A percentile compares a stretch with the other conserved stretches of the same genome.
Evolutionary conservation across 768 basidiomycete species (phyloP).

Genomic region (Epithele typhae): DNA sequence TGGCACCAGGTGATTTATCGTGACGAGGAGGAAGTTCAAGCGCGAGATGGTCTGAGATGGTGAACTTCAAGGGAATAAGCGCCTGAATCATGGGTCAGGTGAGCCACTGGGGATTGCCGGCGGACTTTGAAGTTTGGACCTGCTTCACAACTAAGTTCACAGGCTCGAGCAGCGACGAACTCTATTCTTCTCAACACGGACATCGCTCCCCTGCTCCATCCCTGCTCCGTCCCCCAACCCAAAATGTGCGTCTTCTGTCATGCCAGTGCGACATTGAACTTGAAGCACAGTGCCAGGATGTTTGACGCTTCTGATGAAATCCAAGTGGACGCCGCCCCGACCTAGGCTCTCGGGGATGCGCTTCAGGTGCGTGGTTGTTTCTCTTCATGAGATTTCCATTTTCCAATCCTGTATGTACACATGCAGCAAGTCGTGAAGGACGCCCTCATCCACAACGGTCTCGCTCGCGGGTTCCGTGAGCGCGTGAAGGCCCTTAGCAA

Average conservation of each 20-base stretch:
- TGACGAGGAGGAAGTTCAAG: no score
- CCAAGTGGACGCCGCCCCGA: conserved; percentile 69
- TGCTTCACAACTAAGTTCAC: no score
- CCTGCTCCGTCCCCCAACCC: conserved; percentile 16
- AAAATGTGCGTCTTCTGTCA: conserved; percentile 18
- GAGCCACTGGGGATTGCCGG: conserved; percentile 44
- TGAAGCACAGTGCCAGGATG: conserved; percentile 48
- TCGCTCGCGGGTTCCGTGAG: conserved; percentile 96
- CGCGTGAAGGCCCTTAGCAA: conserved; percentile 98
- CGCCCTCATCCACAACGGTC: conserved; percentile 95
- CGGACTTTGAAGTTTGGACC: conserved; percentile 44
- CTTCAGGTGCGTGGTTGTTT: conserved; percentile 57
- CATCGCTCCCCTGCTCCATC: conserved; percentile 44
- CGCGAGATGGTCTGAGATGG: no score
- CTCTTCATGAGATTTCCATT: no score
- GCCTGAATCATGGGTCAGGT: no score
- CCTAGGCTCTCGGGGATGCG: conserved; percentile 92
- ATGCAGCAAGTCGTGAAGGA: conserved; percentile 96
- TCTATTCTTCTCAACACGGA: no score
- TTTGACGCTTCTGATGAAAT: conserved; percentile 99
- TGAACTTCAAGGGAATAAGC: no score
- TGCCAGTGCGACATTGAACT: not conserved
- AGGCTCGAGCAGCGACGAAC: conserved; percentile 97
- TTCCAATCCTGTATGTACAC: no score
- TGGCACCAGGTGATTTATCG: no score